Conservation (phyloP, 2,329 filamentous ascomycete species). For the Neospermospora avenae region DNA sequence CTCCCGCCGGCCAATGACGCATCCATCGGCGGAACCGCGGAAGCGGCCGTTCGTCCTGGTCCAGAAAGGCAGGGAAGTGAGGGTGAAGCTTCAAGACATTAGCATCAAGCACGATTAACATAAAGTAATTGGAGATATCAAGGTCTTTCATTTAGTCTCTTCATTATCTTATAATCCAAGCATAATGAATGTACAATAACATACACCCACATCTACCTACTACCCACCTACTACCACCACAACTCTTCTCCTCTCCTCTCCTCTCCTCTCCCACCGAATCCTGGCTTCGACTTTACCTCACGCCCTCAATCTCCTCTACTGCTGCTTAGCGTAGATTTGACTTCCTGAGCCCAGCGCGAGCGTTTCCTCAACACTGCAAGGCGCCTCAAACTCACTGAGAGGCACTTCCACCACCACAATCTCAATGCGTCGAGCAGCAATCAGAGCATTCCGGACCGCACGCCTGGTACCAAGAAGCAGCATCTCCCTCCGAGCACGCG, state of each 20-base stretch:
- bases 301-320: neutral
- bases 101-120: no score
- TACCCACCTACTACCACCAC: constrained; percentile 1
- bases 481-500: constrained; percentile 49
- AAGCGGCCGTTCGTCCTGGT: neutral
- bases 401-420: constrained; percentile 18
- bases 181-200: neutral
- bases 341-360: neutral
- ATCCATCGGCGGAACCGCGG: constrained; percentile 11
- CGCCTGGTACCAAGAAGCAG: constrained; percentile 62
- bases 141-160: no score
- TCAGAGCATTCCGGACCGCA: constrained; percentile 65
- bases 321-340: neutral
- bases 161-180: neutral
- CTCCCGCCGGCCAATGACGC: constrained; percentile 28
- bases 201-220: neutral
- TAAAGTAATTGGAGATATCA: no score
- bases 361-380: no score
- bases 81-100: no score
- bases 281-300: neutral
- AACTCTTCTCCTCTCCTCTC: neutral
- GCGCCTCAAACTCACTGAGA: constrained; percentile 21
- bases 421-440: constrained; percentile 73
- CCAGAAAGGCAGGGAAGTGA: no score
- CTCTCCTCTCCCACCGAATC: no score